Percentiles rank a stretch among this genome's conserved stretches.
phyloP scores from a whole-genome alignment of 2,329 filamentous ascomycete genomes.

The Verticillium longisporum region DNA sequence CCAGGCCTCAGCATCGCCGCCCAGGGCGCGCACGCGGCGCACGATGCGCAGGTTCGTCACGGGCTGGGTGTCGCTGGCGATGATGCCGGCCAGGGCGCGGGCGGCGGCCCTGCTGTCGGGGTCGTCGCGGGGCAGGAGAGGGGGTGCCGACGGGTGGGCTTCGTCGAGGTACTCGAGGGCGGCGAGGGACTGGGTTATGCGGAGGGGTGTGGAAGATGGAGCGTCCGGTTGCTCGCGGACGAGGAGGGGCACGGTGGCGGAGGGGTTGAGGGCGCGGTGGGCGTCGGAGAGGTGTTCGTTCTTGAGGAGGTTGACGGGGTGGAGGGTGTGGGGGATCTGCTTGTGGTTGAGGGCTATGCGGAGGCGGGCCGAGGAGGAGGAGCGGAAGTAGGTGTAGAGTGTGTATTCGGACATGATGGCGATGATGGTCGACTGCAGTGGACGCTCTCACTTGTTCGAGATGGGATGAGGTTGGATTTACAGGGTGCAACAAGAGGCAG shows the following conservation, averaged over 20 bases:
- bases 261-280: slow-evolving; percentile 46
- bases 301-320: slow-evolving; percentile 47
- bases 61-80: slow-evolving; percentile 52
- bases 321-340: slow-evolving; percentile 35
- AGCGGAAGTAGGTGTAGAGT: slow-evolving; percentile 56
- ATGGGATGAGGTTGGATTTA: not conserved
- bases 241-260: slow-evolving; percentile 47
- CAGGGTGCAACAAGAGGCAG: not conserved
- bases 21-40: slow-evolving; percentile 36
- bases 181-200: slow-evolving; percentile 50
- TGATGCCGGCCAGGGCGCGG: slow-evolving; percentile 45
- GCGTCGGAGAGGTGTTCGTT: slow-evolving; percentile 38
- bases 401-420: slow-evolving; percentile 23
- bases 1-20: slow-evolving; percentile 39
- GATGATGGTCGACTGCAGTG: not conserved
- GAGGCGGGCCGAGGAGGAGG: slow-evolving; percentile 55
- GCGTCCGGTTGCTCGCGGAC: slow-evolving; percentile 14
- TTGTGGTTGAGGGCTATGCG: slow-evolving; percentile 55
- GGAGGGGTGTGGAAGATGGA: slow-evolving; percentile 19
- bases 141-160: slow-evolving; percentile 26
- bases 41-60: slow-evolving; percentile 51
- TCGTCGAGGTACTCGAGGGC: slow-evolving; percentile 59
- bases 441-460: not conserved
- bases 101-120: slow-evolving; percentile 37
- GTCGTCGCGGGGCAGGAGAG: slow-evolving; percentile 38